Conservation (phyloP, 345 rosid genomes). For the Arabidopsis thaliana region TAIR10.1 NC_003076.8:9427501-9428000, state of each 20-base stretch:
- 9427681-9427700: slow-evolving; percentile 15
- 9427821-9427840: slow-evolving; percentile 37
- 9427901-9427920: slow-evolving; percentile 38
- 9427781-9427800: too few species aligned
- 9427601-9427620: neutral
- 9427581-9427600: slow-evolving; percentile 36
- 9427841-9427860: neutral
- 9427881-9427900: neutral
- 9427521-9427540: neutral
- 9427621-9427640: slow-evolving; percentile 2
- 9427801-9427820: neutral
- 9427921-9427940: slow-evolving; percentile 26
- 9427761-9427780: neutral
- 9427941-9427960: slow-evolving; percentile 35
- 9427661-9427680: neutral
- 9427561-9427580: slow-evolving; percentile 24
- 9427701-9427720: slow-evolving; percentile 5
- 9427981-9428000: slow-evolving; percentile 23
- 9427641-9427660: slow-evolving; percentile 36
- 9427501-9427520: neutral
- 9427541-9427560: neutral
- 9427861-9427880: slow-evolving; percentile 25
- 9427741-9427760: neutral
- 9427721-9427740: neutral
- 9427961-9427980: slow-evolving; percentile 15